Percentiles rank a stretch among this genome's conserved stretches.
These are phyloP conservation scores for Escovopsis weberi DNA, from an alignment of 2,329 filamentous ascomycete species.

Conservation along the genomic window DNA sequence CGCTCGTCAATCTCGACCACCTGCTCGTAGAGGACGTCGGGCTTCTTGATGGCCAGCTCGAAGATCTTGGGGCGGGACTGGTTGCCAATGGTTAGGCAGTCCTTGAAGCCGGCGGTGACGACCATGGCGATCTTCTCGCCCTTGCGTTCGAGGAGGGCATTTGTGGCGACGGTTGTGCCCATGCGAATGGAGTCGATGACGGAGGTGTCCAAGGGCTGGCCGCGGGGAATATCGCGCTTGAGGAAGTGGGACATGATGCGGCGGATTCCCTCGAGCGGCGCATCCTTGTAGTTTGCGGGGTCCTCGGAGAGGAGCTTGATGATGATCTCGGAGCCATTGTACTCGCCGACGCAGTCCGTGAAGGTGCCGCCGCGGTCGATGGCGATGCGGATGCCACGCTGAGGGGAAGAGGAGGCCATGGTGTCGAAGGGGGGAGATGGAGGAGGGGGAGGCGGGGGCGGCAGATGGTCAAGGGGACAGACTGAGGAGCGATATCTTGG, in stretches of 20 bases:
- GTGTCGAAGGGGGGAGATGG: neutral
- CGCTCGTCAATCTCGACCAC: constrained; percentile 87
- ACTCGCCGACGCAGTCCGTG: constrained; percentile 80
- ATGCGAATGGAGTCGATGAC: constrained; percentile 85
- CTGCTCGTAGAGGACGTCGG: constrained; percentile 70
- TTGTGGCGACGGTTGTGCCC: constrained; percentile 91
- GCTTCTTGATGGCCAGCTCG: constrained; percentile 73
- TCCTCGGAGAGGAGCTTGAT: constrained; percentile 87
- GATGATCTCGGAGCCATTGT: constrained; percentile 62
- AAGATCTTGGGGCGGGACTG: constrained; percentile 85
- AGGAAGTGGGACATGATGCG: constrained; percentile 71
- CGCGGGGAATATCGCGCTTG: constrained; percentile 61
- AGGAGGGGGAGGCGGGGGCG: neutral
- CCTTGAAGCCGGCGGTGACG: constrained; percentile 75
- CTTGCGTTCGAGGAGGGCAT: constrained; percentile 79
- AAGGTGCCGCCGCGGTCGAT: constrained; percentile 79
- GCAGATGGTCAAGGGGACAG: neutral
- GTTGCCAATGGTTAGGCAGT: constrained; percentile 80
- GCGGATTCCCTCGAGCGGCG: constrained; percentile 80
- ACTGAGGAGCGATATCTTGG: neutral
- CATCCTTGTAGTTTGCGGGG: constrained; percentile 79
- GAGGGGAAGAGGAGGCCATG: constrained; percentile 22
- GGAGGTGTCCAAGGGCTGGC: constrained; percentile 64
- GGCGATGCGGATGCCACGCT: constrained; percentile 57
- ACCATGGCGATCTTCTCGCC: constrained; percentile 80